Conservation (phyloP, 768 basidiomycete species). For the Suillus fuscotomentosus region DNA sequence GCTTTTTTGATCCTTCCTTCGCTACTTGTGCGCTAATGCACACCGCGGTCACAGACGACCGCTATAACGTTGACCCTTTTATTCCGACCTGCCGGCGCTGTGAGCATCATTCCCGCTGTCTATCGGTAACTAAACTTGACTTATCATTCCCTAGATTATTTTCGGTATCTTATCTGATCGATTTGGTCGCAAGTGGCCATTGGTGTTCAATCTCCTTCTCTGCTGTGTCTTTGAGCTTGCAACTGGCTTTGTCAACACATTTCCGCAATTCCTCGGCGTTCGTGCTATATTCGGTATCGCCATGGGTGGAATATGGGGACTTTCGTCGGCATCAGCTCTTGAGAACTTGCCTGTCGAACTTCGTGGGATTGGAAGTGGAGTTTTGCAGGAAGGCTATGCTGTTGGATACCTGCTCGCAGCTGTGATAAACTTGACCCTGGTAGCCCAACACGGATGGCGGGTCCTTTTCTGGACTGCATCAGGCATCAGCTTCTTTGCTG, state of each 20-base stretch:
- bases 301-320: slow-evolving; percentile 91
- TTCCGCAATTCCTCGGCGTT: slow-evolving; percentile 74
- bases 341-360: slow-evolving; percentile 87
- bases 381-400: slow-evolving; percentile 89
- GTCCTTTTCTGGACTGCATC: slow-evolving; percentile 79
- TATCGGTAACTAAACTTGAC: background rate
- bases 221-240: slow-evolving; percentile 74
- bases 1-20: slow-evolving; percentile 10
- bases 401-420: slow-evolving; percentile 84
- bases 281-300: slow-evolving; percentile 83
- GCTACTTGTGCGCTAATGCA: background rate
- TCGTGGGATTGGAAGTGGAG: slow-evolving; percentile 81
- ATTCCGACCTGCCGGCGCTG: slow-evolving; percentile 82
- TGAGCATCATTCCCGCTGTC: slow-evolving; percentile 22
- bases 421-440: slow-evolving; percentile 73
- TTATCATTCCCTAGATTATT: slow-evolving; percentile 39
- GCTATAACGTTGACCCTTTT: slow-evolving; percentile 91
- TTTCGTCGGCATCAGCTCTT: slow-evolving; percentile 77
- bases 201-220: slow-evolving; percentile 72
- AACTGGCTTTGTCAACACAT: slow-evolving; percentile 79
- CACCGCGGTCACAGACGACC: slow-evolving; percentile 46
- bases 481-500: slow-evolving; percentile 69
- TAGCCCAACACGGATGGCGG: slow-evolving; percentile 55
- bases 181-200: slow-evolving; percentile 92
- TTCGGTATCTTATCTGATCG: slow-evolving; percentile 88